Evolutionary conservation across 495 filamentous ascomycete species (phyloP), one percentile per base, ranked within the genome.

Genomic region (Cairneyella variabilis): DNA sequence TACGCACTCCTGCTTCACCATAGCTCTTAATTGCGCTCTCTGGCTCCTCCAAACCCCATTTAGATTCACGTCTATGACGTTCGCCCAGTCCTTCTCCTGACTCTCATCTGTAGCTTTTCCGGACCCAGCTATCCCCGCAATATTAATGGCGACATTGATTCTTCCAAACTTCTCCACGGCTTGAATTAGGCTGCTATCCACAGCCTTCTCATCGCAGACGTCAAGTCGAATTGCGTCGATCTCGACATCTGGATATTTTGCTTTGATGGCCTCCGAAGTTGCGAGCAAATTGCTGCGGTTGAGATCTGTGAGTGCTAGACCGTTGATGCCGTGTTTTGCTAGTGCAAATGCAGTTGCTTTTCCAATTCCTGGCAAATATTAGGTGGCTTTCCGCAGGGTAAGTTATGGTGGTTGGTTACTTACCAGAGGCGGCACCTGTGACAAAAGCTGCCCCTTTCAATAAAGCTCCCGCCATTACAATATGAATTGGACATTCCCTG

Each of bases 111-210:
- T 72, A 0, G 80, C 11, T 69, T 73, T 11, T 73, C 82, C 14
- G 76, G 81, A 18, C 75, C 80, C 71, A 81, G 80, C 84, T 12
- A 88, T 71, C 1, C 85, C 85, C 0, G 85, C 85, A 58, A 88
- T 86, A 64, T 80, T 84, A 16, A 88, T 75, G 48, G 84, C 84
- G 11, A 85, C 69, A 56, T 88, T 82, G 1, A 88, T 64, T 12
- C 72, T 65, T 1, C 67, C 67, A 58, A 82, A 88, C 5, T 57
- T 58, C 28, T 74, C 66, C 2, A 80, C 77, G 0, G 74, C 75
- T 51, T 70, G 57, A n/a, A 63, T 53, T 32, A 84, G 62, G 11
- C 55, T 66, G 18, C 55, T 50, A 9, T 53, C 54, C 43, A 74
- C 59, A 10, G 67, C 65, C 2, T 48, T 18, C 38, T 67, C 61